phyloP scores from a whole-genome alignment of 2,329 filamentous ascomycete species.

The Pestalotiopsis sp. region DNA sequence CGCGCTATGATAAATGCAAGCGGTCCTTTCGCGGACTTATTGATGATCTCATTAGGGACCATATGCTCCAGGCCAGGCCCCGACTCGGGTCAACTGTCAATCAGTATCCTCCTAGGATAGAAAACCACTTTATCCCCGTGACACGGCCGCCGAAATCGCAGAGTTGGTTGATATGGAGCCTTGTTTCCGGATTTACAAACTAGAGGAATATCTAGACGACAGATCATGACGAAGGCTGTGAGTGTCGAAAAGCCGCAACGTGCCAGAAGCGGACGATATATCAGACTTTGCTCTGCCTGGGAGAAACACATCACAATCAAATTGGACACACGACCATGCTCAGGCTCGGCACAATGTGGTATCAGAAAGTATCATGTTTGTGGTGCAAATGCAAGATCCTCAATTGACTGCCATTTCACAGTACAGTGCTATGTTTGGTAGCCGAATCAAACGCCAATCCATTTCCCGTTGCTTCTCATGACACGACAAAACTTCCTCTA shows the following conservation, averaged over 20 bases:
- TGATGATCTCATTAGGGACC: slow-evolving; percentile 1
- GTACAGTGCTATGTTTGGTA: slow-evolving; percentile 16
- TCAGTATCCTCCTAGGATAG: neutral
- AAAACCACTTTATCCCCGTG: neutral
- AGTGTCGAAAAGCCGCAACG: neutral
- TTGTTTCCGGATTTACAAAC: neutral
- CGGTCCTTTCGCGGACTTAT: neutral
- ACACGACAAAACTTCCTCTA: slow-evolving; percentile 28
- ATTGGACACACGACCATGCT: neutral
- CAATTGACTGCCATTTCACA: slow-evolving; percentile 17
- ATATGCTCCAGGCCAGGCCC: neutral
- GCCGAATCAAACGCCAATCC: slow-evolving; percentile 18
- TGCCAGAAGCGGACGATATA: neutral
- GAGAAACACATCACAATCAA: neutral
- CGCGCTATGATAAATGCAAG: neutral
- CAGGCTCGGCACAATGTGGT: neutral
- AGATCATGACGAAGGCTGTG: neutral
- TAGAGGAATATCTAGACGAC: neutral
- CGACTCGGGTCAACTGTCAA: neutral
- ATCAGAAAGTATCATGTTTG: slow-evolving; percentile 1
- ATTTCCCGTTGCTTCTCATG: slow-evolving; percentile 18
- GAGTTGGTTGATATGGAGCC: neutral
- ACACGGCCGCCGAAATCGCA: neutral
- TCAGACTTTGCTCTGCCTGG: neutral
- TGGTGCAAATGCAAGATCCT: slow-evolving; percentile 18